phyloP scores from a whole-genome alignment of 1,139 yeast species.

The Blastobotrys serpentis region DNA sequence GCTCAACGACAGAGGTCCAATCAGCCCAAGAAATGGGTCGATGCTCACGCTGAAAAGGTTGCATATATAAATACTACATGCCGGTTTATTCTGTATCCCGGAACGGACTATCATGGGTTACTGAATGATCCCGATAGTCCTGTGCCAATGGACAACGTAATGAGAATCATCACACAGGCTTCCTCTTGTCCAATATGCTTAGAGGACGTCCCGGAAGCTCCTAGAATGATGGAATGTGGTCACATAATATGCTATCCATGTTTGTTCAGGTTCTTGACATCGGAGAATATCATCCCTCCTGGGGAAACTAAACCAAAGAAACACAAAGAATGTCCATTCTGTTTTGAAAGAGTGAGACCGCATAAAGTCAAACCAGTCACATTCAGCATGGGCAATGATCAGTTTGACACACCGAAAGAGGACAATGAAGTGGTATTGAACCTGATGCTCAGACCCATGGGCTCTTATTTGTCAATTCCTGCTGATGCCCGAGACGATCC shows the following conservation, averaged over 20 bases:
- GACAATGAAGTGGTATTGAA: slow-evolving; percentile 62
- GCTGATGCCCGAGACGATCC: slow-evolving; percentile 29
- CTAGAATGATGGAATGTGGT: slow-evolving; percentile 94
- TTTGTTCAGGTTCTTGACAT: slow-evolving; percentile 65
- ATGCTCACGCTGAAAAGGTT: slow-evolving; percentile 55
- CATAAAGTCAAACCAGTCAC: slow-evolving; percentile 66
- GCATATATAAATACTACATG: slow-evolving; percentile 82
- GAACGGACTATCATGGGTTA: slow-evolving; percentile 55
- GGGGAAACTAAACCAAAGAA: slow-evolving; percentile 41
- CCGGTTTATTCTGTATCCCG: slow-evolving; percentile 70
- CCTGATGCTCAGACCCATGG: slow-evolving; percentile 68
- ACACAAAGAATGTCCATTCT: slow-evolving; percentile 80
- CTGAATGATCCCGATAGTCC: slow-evolving; percentile 72
- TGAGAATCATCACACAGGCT: slow-evolving; percentile 73
- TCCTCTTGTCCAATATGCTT: slow-evolving; percentile 89
- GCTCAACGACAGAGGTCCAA: slow-evolving; percentile 8
- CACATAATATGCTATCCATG: slow-evolving; percentile 88
- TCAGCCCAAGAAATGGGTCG: slow-evolving; percentile 8
- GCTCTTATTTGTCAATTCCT: slow-evolving; percentile 65
- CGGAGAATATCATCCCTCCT: slow-evolving; percentile 42
- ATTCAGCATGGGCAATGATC: slow-evolving; percentile 54
- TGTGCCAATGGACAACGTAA: slow-evolving; percentile 58
- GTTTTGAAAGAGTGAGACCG: slow-evolving; percentile 64
- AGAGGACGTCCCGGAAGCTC: slow-evolving; percentile 80
- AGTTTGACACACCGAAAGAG: slow-evolving; percentile 59